These are phyloP conservation scores for Acer saccharum DNA, from an alignment of 345 rosid species.

Conservation along the genomic window DNA sequence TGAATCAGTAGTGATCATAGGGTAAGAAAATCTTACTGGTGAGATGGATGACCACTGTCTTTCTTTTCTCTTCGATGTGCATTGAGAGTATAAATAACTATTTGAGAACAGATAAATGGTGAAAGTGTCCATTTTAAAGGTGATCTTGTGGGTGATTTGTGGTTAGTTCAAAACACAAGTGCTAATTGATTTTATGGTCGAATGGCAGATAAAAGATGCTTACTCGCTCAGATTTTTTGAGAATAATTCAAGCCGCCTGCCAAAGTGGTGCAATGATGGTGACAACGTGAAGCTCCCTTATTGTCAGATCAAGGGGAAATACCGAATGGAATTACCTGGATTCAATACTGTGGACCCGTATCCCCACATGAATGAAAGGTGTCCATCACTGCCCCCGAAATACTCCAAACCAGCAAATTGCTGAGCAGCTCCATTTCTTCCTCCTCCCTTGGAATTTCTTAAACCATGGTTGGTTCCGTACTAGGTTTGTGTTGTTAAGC, in stretches of 20 bases:
- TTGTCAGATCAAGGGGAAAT: slow-evolving; percentile 90
- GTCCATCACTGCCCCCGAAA: slow-evolving; percentile 89
- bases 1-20: neutral
- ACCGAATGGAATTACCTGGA: slow-evolving; percentile 92
- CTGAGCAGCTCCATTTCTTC: slow-evolving; percentile 31
- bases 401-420: slow-evolving; percentile 70
- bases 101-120: neutral
- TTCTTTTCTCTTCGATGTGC: neutral
- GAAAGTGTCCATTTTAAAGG: neutral
- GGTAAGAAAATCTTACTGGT: neutral
- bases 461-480: neutral
- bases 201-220: slow-evolving; percentile 83
- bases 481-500: neutral
- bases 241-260: slow-evolving; percentile 77
- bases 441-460: neutral
- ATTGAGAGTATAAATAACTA: neutral
- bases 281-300: slow-evolving; percentile 78
- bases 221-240: slow-evolving; percentile 76
- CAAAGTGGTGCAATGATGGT: slow-evolving; percentile 88
- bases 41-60: neutral
- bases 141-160: neutral
- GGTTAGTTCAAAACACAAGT: neutral
- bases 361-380: slow-evolving; percentile 87
- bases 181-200: slow-evolving; percentile 8
- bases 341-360: slow-evolving; percentile 85